A percentile compares a stretch with the other conserved stretches of the same genome.
Evolutionary conservation across 192 early-diverging fungal genomes (phyloP).

Genomic region (Coemansia guatemalensis): DNA sequence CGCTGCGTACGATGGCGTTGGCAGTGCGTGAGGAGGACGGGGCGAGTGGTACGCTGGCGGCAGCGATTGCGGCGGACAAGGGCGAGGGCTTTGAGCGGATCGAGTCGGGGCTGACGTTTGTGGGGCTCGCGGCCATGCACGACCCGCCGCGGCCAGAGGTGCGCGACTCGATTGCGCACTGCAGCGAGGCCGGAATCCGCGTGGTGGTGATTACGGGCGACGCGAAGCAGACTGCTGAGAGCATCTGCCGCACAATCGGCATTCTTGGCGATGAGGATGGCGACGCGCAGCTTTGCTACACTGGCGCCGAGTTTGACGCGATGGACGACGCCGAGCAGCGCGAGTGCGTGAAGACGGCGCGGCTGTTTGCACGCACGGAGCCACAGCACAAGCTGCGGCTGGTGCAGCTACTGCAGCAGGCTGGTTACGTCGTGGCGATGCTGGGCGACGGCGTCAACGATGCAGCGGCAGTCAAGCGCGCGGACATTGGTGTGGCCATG

Average conservation of each 20-base stretch:
- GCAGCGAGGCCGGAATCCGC: slow-evolving; percentile 92
- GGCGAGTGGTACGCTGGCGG: slow-evolving; percentile 47
- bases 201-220: slow-evolving; percentile 99
- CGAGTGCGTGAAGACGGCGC: slow-evolving; percentile 69
- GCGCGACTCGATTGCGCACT: slow-evolving; percentile 75
- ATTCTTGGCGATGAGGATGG: slow-evolving; percentile 72
- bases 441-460: slow-evolving; percentile 99
- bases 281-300: slow-evolving; percentile 67
- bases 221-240: slow-evolving; percentile 95
- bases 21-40: slow-evolving; percentile 73
- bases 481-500: slow-evolving; percentile 99
- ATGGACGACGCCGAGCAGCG: slow-evolving; percentile 72
- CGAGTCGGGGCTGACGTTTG: slow-evolving; percentile 88
- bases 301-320: slow-evolving; percentile 94
- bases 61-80: slow-evolving; percentile 48
- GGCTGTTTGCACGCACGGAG: slow-evolving; percentile 92
- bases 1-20: slow-evolving; percentile 88
- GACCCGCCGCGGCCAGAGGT: slow-evolving; percentile 98
- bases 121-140: slow-evolving; percentile 94
- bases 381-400: slow-evolving; percentile 94
- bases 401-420: slow-evolving; percentile 84
- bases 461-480: slow-evolving; percentile 95
- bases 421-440: slow-evolving; percentile 60
- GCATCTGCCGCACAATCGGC: slow-evolving; percentile 94
- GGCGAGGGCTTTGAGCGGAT: slow-evolving; percentile 59